Evolutionary conservation across 179 eudicot species (phyloP).

Genomic region (Actinidia polygama): DNA sequence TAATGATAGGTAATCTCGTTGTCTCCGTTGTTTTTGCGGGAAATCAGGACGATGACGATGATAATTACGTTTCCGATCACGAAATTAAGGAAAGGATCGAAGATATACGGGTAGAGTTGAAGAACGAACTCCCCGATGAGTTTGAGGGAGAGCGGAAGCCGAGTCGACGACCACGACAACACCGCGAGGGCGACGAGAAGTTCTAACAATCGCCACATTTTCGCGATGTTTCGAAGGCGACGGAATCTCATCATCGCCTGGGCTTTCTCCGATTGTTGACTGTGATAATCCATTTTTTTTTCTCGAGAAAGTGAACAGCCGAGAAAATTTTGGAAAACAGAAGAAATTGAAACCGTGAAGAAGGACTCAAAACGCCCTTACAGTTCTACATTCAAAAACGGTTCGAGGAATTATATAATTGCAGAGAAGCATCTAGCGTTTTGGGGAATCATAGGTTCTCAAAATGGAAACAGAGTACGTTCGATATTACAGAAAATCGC

Average conservation of each 20-base stretch:
- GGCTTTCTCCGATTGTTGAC: slow-evolving; percentile 52
- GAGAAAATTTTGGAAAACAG: not conserved
- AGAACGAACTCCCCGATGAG: slow-evolving; percentile 27
- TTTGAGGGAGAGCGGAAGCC: slow-evolving; percentile 34
- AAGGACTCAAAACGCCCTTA: not conserved
- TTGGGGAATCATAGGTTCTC: not conserved
- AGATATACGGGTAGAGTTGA: slow-evolving; percentile 31
- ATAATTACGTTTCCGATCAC: slow-evolving; percentile 68
- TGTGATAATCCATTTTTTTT: slow-evolving; percentile 31
- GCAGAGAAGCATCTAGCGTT: not conserved
- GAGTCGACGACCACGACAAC: slow-evolving; percentile 52
- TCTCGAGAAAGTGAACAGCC: not conserved
- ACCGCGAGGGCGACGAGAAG: slow-evolving; percentile 35
- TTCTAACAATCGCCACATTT: slow-evolving; percentile 39
- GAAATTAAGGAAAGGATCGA: slow-evolving; percentile 57
- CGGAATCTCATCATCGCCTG: slow-evolving; percentile 56
- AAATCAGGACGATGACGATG: slow-evolving; percentile 34
- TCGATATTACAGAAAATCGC: not conserved
- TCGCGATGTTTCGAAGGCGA: slow-evolving; percentile 39
- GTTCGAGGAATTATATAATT: not conserved
- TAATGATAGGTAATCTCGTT: slow-evolving; percentile 18
- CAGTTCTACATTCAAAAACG: not conserved
- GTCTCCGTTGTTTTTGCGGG: slow-evolving; percentile 25
- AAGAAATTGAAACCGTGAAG: not conserved
- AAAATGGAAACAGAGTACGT: not conserved